Evolutionary conservation across 345 rosid genomes (phyloP), one percentile per base, ranked within the genome.

Genomic region (Eucalyptus shirleyi): DNA sequence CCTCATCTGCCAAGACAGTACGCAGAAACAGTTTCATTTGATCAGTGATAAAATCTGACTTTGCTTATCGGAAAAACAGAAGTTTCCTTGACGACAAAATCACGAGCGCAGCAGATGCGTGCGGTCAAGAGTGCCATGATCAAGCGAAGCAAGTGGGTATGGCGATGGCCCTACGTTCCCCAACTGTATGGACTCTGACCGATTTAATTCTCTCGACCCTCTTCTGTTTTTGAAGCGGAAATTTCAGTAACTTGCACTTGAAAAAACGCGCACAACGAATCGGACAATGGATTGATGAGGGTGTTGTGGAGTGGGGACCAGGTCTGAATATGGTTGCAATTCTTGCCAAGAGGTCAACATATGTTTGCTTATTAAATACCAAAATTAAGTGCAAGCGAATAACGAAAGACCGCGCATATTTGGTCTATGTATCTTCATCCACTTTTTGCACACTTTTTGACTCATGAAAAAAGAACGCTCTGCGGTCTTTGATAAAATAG

Each of bases 1-100:
- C 59, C 90, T 93, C 96, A 96, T 96, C 98, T 96, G 81, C 42
- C 34, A 23, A 30, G 30, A 56, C 89, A 17, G 49, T 18, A 86
- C 16, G 40, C 34, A 24, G 50, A 80, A 37, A 88, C 28, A 77
- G 85, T 77, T 40, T 12, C 47, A 21, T 40, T 77, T 37, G 85
- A 50, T 40, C 51, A 59, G n/a, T 60, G 11, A 56, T 42, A 45
- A 59, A 59, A 45, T 56, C 77, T 14, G 19, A 12, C 59, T 62
- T 60, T 40, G 34, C 49, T 40, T 56, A 62, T n/a, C 51, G 34
- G 26, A 56, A 44, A 37, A 32, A 14, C 67, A 82, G 6, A 72
- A 87, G 53, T 15, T 60, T n/a, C 53, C 83, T 37, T 4, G 40
- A 45, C 8, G 16, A 30, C 60, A 86, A 40, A 40, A 11, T 12